Evolutionary conservation across 129 eudicot species (phyloP), one percentile per base, ranked within the genome.

Genomic region (Dittrichia graveolens): DNA sequence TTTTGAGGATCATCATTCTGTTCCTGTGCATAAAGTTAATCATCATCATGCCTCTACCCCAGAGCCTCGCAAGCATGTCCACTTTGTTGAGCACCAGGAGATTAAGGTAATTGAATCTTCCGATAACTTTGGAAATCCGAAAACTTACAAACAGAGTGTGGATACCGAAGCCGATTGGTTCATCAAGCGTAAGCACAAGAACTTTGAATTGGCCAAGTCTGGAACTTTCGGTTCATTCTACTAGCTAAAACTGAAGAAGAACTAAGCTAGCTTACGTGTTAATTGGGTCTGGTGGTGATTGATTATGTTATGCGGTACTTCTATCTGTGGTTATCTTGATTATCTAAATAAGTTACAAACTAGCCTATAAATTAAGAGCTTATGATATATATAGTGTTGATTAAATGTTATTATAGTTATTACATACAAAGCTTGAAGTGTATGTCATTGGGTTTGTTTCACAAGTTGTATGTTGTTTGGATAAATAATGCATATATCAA

Each of bases 131-230:
- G 80, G 85, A 42, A 74, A 86, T 13, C 72, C 15, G 1, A 47
- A 71, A 4, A 69, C 60, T 42, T 4, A 38, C 56, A 74, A 71
- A 50, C 83, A 75, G 49, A 72, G 74, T 3, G 75, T 88, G 49
- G 90, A 88, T 56, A 41, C 18, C n/a, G 95, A 80, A 71, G 88
- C 91, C 19, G 86, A 83, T 9, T 88, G 83, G 19, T 88, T 78
- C 63, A 85, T 88, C 53, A 55, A 83, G 15, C 63, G 39, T 49
- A 88, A 75, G 64, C 91, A 83, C 65, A 85, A 79, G 84, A 81
- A 81, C 71, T 88, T 85, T 60, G 91, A 85, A 66, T 7, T 49
- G 62, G 61, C 13, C 80, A 84, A 78, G 72, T 37, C 74, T 46
- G 74, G 61, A 31, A 78, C 88, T 40, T 85, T 76, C 61, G 81